These are phyloP conservation scores for Begonia loranthoides DNA, from an alignment of 306 rosid genomes.

Conservation along the genomic window DNA sequence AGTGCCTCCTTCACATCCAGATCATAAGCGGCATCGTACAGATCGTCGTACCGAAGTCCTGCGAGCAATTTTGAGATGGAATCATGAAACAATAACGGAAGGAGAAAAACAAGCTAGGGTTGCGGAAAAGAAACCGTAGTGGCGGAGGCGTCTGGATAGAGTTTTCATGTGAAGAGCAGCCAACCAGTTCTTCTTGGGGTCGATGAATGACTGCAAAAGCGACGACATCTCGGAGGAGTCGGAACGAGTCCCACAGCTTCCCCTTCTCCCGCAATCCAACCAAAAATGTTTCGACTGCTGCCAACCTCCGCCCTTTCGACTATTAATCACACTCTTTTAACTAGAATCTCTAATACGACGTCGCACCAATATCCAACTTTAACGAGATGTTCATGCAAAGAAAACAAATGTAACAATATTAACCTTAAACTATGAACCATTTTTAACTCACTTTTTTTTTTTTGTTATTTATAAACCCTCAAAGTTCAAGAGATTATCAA, in stretches of 20 bases:
- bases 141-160: constrained; percentile 59
- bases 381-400: no score
- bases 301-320: background rate
- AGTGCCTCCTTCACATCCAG: constrained; percentile 84
- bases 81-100: background rate
- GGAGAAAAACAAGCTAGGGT: constrained; percentile 16
- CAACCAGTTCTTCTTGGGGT: constrained; percentile 80
- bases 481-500: no score
- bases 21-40: constrained; percentile 77
- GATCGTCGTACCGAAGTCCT: constrained; percentile 94
- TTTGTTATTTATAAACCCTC: no score
- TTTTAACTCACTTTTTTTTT: no score
- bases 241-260: background rate
- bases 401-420: no score
- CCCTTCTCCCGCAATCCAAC: background rate
- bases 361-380: no score
- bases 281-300: background rate
- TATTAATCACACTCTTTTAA: background rate
- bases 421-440: no score
- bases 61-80: constrained; percentile 1
- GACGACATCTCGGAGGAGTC: constrained; percentile 38
- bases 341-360: background rate
- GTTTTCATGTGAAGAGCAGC: constrained; percentile 84
- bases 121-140: constrained; percentile 35
- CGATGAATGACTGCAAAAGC: constrained; percentile 38